phyloP scores from a whole-genome alignment of 2,329 filamentous ascomycete genomes.

The Hortaea werneckii region DNA sequence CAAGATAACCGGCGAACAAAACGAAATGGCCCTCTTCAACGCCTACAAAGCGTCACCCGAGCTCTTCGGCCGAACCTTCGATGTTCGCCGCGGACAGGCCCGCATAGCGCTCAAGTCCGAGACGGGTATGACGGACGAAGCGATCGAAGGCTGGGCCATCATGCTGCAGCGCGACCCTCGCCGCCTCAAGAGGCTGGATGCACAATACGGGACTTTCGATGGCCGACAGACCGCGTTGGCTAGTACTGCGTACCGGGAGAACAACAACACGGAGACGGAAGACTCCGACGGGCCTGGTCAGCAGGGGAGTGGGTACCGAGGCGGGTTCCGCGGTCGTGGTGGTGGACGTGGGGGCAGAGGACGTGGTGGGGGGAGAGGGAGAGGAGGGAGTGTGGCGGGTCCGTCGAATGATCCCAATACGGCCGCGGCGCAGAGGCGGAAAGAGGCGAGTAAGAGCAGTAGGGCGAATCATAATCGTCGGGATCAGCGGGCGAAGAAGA shows the following conservation, averaged over 20 bases:
- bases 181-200: conserved; percentile 59
- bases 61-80: conserved; percentile 61
- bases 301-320: conserved; percentile 23
- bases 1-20: conserved; percentile 25
- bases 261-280: conserved; percentile 47
- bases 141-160: conserved; percentile 85
- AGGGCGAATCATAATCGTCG: conserved; percentile 79
- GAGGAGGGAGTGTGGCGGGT: conserved; percentile 50
- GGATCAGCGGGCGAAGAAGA: conserved; percentile 55
- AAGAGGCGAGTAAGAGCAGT: conserved; percentile 73
- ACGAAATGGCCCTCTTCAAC: conserved; percentile 64
- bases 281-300: conserved; percentile 40
- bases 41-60: conserved; percentile 56
- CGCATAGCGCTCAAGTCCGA: conserved; percentile 58
- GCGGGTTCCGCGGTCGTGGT: conserved; percentile 37
- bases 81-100: conserved; percentile 54
- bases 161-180: conserved; percentile 70
- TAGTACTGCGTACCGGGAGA: conserved; percentile 54
- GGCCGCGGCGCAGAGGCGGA: conserved; percentile 58
- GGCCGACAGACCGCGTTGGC: conserved; percentile 57
- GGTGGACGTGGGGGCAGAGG: conserved; percentile 44
- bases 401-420: conserved; percentile 60
- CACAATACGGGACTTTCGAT: conserved; percentile 54
- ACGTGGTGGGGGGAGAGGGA: conserved; percentile 27
- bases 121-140: conserved; percentile 85